Conservation (phyloP, 140 eudicot species). For the Erigeron philadelphicus region DNA sequence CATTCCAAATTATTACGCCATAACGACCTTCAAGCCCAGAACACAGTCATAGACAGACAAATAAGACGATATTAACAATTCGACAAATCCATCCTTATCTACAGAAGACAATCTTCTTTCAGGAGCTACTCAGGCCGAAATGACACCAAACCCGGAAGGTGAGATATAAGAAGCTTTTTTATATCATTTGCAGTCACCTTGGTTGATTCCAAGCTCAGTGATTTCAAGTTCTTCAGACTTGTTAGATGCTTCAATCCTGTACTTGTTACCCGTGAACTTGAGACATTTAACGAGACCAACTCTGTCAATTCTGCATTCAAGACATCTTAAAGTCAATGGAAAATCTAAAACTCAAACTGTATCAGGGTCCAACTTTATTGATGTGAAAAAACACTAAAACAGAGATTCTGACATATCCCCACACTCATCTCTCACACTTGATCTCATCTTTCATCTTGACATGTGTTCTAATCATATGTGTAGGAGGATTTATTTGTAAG, state of each 20-base stretch:
- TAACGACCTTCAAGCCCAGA: constrained; percentile 11
- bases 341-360: too few relatives aligned
- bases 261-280: constrained; percentile 75
- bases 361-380: too few relatives aligned
- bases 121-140: constrained; percentile 65
- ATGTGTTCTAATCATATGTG: too few relatives aligned
- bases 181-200: constrained; percentile 88
- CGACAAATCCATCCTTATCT: constrained; percentile 21
- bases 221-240: constrained; percentile 62
- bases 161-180: constrained; percentile 60
- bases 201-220: constrained; percentile 85
- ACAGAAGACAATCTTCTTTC: too few relatives aligned
- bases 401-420: too few relatives aligned
- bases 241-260: constrained; percentile 67
- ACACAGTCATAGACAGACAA: neutral
- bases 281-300: constrained; percentile 69
- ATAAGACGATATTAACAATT: constrained; percentile 34
- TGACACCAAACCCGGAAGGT: constrained; percentile 65
- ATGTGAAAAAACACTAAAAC: too few relatives aligned
- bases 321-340: neutral
- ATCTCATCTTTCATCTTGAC: too few relatives aligned
- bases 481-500: too few relatives aligned
- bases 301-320: constrained; percentile 66
- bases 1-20: too few relatives aligned
- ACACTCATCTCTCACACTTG: too few relatives aligned